phyloP scores from a whole-genome alignment of 352 stramenopile species.

The Globisporangium orthogonon region DNA sequence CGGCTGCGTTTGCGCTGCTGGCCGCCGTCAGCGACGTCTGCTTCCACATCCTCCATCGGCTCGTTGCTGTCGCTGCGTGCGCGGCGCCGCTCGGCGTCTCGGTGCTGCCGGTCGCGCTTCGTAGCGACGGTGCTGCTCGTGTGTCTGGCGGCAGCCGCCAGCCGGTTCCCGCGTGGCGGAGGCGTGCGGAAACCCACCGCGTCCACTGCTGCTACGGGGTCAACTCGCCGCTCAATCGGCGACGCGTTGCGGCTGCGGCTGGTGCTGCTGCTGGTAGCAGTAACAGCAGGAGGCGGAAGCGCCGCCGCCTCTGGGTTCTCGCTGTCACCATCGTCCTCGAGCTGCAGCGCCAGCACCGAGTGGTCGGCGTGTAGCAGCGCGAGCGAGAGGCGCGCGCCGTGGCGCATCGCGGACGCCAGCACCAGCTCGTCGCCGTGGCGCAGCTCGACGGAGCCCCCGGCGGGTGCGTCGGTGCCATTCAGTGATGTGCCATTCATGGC shows the following conservation, averaged over 20 bases:
- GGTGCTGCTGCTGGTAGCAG: slow-evolving; percentile 14
- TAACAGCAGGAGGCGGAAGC: no score
- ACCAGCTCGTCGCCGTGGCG: slow-evolving; percentile 65
- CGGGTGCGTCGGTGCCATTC: slow-evolving; percentile 56
- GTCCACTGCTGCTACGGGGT: slow-evolving; percentile 9
- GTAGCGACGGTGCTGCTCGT: slow-evolving; percentile 13
- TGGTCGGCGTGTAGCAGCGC: slow-evolving; percentile 34
- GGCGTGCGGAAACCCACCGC: slow-evolving; percentile 11
- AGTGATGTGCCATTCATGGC: slow-evolving; percentile 78
- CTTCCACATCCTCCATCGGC: slow-evolving; percentile 9
- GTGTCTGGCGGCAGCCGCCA: not conserved
- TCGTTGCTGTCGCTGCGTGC: slow-evolving; percentile 2
- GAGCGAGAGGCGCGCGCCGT: slow-evolving; percentile 46
- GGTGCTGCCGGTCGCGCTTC: slow-evolving; percentile 20
- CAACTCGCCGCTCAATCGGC: not conserved
- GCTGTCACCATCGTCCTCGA: slow-evolving; percentile 11
- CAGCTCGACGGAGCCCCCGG: slow-evolving; percentile 50
- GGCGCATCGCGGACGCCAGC: slow-evolving; percentile 56
- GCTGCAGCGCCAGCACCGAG: slow-evolving; percentile 35
- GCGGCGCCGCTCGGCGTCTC: slow-evolving; percentile 10
- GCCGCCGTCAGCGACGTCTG: not conserved
- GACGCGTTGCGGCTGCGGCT: not conserved
- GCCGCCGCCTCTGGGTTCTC: not conserved
- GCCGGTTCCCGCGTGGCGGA: slow-evolving; percentile 4
- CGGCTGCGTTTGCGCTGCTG: slow-evolving; percentile 14